Evolutionary conservation across 805 yeast species (phyloP).

Genomic region (Yamadazyma phyllophila): DNA sequence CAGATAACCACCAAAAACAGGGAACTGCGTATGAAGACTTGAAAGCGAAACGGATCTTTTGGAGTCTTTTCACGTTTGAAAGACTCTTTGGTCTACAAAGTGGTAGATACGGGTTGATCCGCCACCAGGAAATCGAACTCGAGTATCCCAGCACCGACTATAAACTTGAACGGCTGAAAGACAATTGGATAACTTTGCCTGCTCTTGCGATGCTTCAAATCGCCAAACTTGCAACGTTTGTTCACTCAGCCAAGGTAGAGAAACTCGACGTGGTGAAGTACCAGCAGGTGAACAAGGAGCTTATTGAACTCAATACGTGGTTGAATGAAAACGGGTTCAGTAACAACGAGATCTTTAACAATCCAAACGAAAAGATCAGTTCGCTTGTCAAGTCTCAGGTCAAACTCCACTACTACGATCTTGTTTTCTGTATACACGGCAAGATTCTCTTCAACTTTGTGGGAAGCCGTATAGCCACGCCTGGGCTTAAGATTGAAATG

Average conservation of each 20-base stretch:
- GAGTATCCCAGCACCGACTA: constrained; percentile 30
- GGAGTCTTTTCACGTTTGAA: constrained; percentile 55
- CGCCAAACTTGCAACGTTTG: constrained; percentile 36
- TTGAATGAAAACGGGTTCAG: constrained; percentile 32
- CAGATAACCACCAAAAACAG: constrained; percentile 12
- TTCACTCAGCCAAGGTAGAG: constrained; percentile 30
- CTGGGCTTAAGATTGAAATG: constrained; percentile 28
- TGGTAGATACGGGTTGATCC: constrained; percentile 43
- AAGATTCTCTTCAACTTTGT: constrained; percentile 29
- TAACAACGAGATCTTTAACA: constrained; percentile 21
- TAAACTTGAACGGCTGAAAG: constrained; percentile 28
- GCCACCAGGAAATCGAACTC: constrained; percentile 37
- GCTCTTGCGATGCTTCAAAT: constrained; percentile 46
- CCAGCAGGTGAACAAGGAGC: constrained; percentile 31
- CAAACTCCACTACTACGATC: constrained; percentile 38
- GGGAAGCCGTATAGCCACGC: constrained; percentile 30
- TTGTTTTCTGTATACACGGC: constrained; percentile 36
- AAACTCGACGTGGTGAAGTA: constrained; percentile 25
- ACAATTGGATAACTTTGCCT: constrained; percentile 50
- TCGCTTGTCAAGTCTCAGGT: constrained; percentile 34
- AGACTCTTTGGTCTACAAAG: constrained; percentile 50
- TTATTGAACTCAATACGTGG: constrained; percentile 30
- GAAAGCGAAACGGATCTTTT: constrained; percentile 53
- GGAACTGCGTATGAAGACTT: constrained; percentile 38
- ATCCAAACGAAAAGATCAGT: constrained; percentile 13